Evolutionary conservation across 2,329 filamentous ascomycete genomes (phyloP).

Genomic region (Niveomyces coronatus): DNA sequence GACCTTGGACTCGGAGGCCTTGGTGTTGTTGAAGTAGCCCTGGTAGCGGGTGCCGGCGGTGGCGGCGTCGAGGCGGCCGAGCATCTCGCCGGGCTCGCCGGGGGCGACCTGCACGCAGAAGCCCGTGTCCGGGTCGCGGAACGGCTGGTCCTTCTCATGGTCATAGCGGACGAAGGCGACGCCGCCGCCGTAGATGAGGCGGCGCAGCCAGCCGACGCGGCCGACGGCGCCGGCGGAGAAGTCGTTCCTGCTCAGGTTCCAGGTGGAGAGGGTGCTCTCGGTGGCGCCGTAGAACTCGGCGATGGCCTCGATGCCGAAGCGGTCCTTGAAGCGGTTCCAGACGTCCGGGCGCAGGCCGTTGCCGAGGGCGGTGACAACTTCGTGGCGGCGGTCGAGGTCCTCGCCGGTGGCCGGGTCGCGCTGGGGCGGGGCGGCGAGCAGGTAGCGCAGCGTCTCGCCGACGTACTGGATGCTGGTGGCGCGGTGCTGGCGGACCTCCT

Average conservation of each 20-base stretch:
- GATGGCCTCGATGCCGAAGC: constrained; percentile 64
- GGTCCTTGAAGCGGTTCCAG: constrained; percentile 73
- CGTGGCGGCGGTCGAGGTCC: constrained; percentile 61
- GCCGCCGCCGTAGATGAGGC: constrained; percentile 38
- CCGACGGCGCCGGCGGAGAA: constrained; percentile 71
- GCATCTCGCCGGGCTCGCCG: constrained; percentile 63
- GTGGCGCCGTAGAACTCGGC: constrained; percentile 76
- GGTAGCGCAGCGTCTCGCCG: constrained; percentile 76
- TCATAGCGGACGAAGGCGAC: constrained; percentile 60
- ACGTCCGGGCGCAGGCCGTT: constrained; percentile 81
- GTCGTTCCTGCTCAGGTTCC: constrained; percentile 65
- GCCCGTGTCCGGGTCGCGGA: constrained; percentile 57
- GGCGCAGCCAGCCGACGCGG: constrained; percentile 53
- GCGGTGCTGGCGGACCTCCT: constrained; percentile 57
- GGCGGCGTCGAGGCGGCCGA: constrained; percentile 57
- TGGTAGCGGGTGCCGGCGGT: constrained; percentile 60
- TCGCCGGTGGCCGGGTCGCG: constrained; percentile 53
- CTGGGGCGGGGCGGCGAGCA: constrained; percentile 56
- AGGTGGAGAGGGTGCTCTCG: constrained; percentile 58
- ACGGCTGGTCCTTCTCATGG: constrained; percentile 56
- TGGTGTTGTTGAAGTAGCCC: constrained; percentile 68
- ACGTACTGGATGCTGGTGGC: constrained; percentile 80
- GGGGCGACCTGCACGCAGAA: constrained; percentile 49
- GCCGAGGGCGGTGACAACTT: constrained; percentile 65
- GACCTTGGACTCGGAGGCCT: constrained; percentile 64